Conservation (phyloP, 768 basidiomycete genomes). For the Mycena rebaudengoi region DNA sequence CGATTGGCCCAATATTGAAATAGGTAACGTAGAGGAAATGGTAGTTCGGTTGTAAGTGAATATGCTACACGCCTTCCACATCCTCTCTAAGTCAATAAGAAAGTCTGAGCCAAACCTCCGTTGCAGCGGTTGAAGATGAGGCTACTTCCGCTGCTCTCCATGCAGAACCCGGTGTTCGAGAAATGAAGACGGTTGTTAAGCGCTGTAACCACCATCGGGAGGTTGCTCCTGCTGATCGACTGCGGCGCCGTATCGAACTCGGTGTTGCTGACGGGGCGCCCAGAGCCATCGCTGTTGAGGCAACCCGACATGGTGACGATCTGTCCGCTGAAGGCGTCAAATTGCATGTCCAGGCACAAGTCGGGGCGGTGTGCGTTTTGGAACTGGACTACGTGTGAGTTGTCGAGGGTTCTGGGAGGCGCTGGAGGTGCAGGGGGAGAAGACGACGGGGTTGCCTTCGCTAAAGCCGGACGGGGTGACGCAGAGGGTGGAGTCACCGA, state of each 20-base stretch:
- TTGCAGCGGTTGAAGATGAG: too few species aligned
- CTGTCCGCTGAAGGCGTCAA: neutral
- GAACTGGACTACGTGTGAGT: conserved; percentile 2
- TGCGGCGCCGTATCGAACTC: neutral
- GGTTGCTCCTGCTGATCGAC: neutral
- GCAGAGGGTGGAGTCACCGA: neutral
- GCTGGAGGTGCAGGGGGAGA: neutral
- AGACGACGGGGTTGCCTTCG: neutral
- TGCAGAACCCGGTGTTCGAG: too few species aligned
- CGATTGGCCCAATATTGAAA: neutral
- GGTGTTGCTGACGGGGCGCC: neutral
- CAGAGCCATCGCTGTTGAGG: neutral
- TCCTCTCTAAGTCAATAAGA: too few species aligned
- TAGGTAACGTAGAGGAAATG: too few species aligned
- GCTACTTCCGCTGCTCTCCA: too few species aligned
- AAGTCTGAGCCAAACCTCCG: too few species aligned
- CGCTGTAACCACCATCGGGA: neutral
- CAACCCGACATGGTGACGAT: neutral
- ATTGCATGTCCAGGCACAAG: neutral
- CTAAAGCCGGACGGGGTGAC: neutral
- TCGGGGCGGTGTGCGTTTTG: neutral
- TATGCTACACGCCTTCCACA: too few species aligned
- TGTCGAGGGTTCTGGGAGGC: neutral
- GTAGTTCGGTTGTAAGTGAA: too few species aligned
- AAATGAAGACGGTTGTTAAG: too few species aligned